A percentile compares a stretch with the other conserved stretches of the same genome.
These are phyloP conservation scores for Mastigamoeba balamuthi DNA, from an alignment of 78 protist species.

Conservation along the genomic window DNA sequence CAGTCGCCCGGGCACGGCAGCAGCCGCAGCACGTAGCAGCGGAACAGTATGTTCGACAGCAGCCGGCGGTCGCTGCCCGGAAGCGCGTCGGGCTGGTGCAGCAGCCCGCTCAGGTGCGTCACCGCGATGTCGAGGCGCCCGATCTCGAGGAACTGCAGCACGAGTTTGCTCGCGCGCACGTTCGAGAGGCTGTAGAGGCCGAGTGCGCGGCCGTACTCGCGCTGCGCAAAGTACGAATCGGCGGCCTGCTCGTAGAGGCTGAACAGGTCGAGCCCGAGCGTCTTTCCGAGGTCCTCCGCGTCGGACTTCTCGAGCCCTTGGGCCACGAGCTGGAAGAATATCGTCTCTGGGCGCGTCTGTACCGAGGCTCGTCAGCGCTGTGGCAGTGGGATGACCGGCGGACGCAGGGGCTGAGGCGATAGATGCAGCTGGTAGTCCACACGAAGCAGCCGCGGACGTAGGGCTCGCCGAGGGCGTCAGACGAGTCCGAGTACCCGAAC, in stretches of 20 bases:
- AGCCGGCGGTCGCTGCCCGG: slow-evolving; percentile 16
- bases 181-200: slow-evolving; percentile 35
- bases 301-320: slow-evolving; percentile 37
- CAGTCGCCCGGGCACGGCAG: slow-evolving; percentile 17
- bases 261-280: slow-evolving; percentile 41
- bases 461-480: neutral
- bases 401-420: slow-evolving; percentile 42
- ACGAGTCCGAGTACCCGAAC: no score
- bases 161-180: slow-evolving; percentile 37
- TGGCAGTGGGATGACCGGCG: neutral
- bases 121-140: slow-evolving; percentile 52
- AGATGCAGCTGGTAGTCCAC: slow-evolving; percentile 6
- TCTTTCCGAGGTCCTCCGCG: slow-evolving; percentile 54
- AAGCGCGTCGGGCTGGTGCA: slow-evolving; percentile 43
- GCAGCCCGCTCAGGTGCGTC: slow-evolving; percentile 36
- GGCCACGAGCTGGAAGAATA: slow-evolving; percentile 31
- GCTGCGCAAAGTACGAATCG: slow-evolving; percentile 26
- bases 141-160: slow-evolving; percentile 36
- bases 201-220: slow-evolving; percentile 47
- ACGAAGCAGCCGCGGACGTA: neutral
- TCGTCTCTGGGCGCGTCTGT: slow-evolving; percentile 42
- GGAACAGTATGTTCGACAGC: slow-evolving; percentile 26
- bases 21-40: slow-evolving; percentile 29
- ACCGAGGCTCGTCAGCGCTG: neutral
- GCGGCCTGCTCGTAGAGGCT: slow-evolving; percentile 51